These are phyloP conservation scores for Haplosporangium gracile DNA, from an alignment of 192 early-diverging fungal genomes.

Conservation along the genomic window DNA sequence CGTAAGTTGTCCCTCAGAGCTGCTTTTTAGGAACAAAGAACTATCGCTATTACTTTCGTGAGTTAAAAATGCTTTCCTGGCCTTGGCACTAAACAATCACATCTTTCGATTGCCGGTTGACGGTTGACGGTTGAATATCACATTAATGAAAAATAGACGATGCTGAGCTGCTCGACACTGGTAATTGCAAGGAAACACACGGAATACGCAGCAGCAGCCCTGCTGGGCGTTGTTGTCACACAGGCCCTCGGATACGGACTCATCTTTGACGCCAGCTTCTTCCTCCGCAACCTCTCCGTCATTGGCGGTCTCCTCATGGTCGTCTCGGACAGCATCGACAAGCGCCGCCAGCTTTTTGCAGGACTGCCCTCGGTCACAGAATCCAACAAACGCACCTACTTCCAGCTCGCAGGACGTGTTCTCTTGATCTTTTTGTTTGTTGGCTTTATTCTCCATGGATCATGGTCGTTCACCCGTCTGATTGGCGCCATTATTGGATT, in stretches of 20 bases:
- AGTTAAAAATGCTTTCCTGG: too few relatives aligned
- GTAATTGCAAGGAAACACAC: conserved; percentile 86
- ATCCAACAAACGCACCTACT: conserved; percentile 83
- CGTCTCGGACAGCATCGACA: conserved; percentile 81
- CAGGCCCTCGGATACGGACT: conserved; percentile 96
- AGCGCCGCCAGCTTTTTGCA: conserved; percentile 83
- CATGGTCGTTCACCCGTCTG: conserved; percentile 57
- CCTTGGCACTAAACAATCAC: too few relatives aligned
- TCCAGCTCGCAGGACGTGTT: conserved; percentile 75
- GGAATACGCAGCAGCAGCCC: conserved; percentile 82
- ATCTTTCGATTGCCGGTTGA: neutral
- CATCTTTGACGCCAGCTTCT: conserved; percentile 88
- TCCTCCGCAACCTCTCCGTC: conserved; percentile 91
- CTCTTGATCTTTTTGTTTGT: conserved; percentile 66
- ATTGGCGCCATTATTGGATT: conserved; percentile 80
- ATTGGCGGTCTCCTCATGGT: conserved; percentile 94
- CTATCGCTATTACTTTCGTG: neutral
- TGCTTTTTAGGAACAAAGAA: neutral
- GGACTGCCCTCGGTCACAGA: conserved; percentile 88
- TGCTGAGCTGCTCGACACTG: conserved; percentile 82
- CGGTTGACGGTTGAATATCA: neutral
- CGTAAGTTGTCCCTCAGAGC: conserved; percentile 51
- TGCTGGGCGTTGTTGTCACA: conserved; percentile 84
- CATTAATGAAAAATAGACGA: conserved; percentile 57
- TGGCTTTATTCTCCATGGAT: conserved; percentile 2